Evolutionary conservation across 192 early-diverging fungal genomes (phyloP).

Genomic region (Backusella mclennaniae): DNA sequence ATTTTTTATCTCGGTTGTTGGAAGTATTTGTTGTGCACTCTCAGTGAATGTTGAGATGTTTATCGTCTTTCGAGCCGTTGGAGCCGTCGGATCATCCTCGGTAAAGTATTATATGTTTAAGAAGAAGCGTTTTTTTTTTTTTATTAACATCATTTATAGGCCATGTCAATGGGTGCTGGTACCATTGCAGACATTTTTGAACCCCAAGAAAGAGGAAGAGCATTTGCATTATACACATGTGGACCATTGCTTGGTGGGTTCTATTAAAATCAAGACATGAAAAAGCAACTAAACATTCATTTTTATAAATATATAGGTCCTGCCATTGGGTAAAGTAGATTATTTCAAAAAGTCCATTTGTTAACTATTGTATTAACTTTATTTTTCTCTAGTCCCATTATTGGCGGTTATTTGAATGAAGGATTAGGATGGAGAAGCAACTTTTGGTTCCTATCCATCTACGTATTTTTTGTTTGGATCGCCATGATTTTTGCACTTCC

Average conservation of each 20-base stretch:
- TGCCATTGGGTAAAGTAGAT: constrained; percentile 22
- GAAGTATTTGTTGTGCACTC: constrained; percentile 25
- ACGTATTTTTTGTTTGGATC: constrained; percentile 13
- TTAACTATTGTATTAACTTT: not conserved
- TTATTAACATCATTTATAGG: not conserved
- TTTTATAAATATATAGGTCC: constrained; percentile 17
- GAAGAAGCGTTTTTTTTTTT: not conserved
- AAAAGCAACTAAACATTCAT: too few species aligned
- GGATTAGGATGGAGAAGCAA: constrained; percentile 37
- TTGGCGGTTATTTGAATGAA: constrained; percentile 38
- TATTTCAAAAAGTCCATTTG: too few species aligned
- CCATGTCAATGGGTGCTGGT: constrained; percentile 36
- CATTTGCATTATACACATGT: constrained; percentile 30
- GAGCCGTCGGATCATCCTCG: constrained; percentile 27
- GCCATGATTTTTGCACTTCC: constrained; percentile 33
- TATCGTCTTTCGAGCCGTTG: constrained; percentile 28
- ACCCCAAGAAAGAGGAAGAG: constrained; percentile 30
- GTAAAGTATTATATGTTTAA: constrained; percentile 3
- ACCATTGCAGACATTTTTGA: constrained; percentile 37
- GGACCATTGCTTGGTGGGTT: constrained; percentile 8
- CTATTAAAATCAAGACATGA: too few species aligned
- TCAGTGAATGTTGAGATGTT: constrained; percentile 28
- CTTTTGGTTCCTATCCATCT: constrained; percentile 34
- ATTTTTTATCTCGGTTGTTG: constrained; percentile 22
- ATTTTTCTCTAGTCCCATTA: constrained; percentile 21